Base-by-base conservation (phyloP, 495 filamentous ascomycete species). In the Neurospora discreta region DNA sequence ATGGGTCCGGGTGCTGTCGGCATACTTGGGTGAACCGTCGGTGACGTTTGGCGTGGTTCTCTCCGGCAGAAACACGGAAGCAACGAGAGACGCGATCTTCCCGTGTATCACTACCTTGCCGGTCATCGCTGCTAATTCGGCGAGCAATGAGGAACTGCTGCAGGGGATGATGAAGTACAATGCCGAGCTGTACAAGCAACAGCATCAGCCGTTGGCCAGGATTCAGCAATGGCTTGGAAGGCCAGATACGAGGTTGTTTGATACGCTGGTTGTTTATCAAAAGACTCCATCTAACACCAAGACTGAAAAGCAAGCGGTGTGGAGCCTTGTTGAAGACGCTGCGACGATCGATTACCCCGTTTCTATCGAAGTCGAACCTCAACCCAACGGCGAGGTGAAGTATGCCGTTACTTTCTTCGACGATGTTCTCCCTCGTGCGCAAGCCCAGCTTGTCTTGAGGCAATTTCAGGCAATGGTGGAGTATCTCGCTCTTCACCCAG, bases 191-290 rank as follows among this genome's bases (percentile, higher is more conserved):
- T 84, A 88, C 70, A 88, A 87, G 69, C 83, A 92, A 74, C 92
- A 94, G 71, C 90, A 91, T 74, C 87, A 88, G 0, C 87, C 92
- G 5, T 79, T 95, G 18, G 80, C 84, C 7, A 84, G 86, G 33
- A 88, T 95, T 42, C 92, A 93, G 74, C 85, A 86, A 38, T 90
- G 88, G 85, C 82, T 90, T 67, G 88, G 87, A 4, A 82, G 80
- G 68, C 81, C 85, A 0, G 85, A 90, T 39, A 80, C 85, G 26
- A 81, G 83, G 15, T 84, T 93, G 3, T 94, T 96, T 74, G 92
- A 96, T 78, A 92, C 92, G 0, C 80, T 96, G 39, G 89, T 96
- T 77, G 89, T 89, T 0, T 95, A 92, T 76, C 93, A 94, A 75
- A 93, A 92, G 73, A 69, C 72, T 70, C 65, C 77, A 10, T 33